phyloP scores from a whole-genome alignment of 1,284 basidiomycete genomes.

The Sporisorium graminicola region DNA sequence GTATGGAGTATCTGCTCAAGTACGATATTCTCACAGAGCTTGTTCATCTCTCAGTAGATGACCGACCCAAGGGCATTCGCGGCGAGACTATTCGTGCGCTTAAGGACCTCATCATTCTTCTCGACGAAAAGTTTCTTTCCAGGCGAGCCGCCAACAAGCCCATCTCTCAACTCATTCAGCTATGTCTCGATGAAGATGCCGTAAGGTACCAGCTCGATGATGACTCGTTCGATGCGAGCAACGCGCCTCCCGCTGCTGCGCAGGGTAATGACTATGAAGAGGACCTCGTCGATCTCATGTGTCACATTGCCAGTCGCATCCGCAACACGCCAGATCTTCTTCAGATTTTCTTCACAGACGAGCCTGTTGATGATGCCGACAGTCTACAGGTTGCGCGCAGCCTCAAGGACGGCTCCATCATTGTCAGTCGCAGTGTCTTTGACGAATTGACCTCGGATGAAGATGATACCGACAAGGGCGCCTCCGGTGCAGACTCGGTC shows the following conservation, averaged over 20 bases:
- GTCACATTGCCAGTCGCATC: constrained; percentile 62
- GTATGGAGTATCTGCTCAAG: constrained; percentile 90
- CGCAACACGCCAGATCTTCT: constrained; percentile 61
- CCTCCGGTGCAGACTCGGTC: neutral
- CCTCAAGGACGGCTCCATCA: constrained; percentile 44
- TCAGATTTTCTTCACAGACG: constrained; percentile 61
- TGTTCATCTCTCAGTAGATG: constrained; percentile 60
- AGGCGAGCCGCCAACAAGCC: constrained; percentile 77
- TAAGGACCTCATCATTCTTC: constrained; percentile 64
- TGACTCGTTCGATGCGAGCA: constrained; percentile 67
- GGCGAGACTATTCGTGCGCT: constrained; percentile 65
- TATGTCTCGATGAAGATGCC: constrained; percentile 89
- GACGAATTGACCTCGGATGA: constrained; percentile 2
- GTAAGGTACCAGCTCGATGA: constrained; percentile 83
- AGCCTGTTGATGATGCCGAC: constrained; percentile 33
- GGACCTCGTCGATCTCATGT: constrained; percentile 64
- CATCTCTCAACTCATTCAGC: constrained; percentile 84
- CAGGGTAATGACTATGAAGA: constrained; percentile 36
- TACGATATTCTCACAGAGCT: constrained; percentile 73
- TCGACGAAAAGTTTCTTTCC: constrained; percentile 67
- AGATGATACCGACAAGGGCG: neutral
- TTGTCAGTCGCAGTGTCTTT: constrained; percentile 31
- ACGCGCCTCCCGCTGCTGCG: constrained; percentile 1
- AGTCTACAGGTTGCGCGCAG: constrained; percentile 11
- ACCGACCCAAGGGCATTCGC: constrained; percentile 63